Conservation (phyloP, 192 early-diverging fungal genomes). For the Coemansia sp. region DNA sequence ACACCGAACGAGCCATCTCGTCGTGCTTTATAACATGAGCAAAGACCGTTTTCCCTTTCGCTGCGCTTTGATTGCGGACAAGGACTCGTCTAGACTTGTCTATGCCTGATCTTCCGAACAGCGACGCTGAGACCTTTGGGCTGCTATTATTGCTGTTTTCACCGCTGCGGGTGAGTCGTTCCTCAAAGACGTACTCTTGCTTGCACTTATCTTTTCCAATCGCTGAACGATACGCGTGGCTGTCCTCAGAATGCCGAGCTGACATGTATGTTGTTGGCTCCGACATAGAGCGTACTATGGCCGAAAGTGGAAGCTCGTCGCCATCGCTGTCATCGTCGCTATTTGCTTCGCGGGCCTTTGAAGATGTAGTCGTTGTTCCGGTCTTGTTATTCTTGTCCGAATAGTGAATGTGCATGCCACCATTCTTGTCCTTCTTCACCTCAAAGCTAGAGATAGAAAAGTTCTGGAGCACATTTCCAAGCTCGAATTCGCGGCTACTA, state of each 20-base stretch:
- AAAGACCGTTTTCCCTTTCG: neutral
- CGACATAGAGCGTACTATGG: conserved; percentile 37
- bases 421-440: conserved; percentile 17
- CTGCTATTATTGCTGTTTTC: neutral
- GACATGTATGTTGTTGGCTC: conserved; percentile 21
- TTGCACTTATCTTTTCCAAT: neutral
- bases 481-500: conserved; percentile 20
- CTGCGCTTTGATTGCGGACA: neutral
- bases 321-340: conserved; percentile 21
- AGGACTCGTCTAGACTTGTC: neutral
- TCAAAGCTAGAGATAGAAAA: conserved; percentile 37
- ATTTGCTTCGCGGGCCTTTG: neutral
- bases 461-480: conserved; percentile 40
- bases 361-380: neutral
- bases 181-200: neutral
- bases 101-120: neutral
- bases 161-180: neutral
- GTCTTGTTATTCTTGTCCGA: conserved; percentile 12
- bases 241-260: too few relatives aligned
- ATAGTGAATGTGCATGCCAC: conserved; percentile 32
- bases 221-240: neutral
- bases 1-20: neutral
- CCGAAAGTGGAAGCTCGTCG: conserved; percentile 43
- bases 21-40: neutral
- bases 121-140: neutral